phyloP scores from a whole-genome alignment of 2,329 filamentous ascomycete genomes.

The Hymenoscyphus infarciens region DNA sequence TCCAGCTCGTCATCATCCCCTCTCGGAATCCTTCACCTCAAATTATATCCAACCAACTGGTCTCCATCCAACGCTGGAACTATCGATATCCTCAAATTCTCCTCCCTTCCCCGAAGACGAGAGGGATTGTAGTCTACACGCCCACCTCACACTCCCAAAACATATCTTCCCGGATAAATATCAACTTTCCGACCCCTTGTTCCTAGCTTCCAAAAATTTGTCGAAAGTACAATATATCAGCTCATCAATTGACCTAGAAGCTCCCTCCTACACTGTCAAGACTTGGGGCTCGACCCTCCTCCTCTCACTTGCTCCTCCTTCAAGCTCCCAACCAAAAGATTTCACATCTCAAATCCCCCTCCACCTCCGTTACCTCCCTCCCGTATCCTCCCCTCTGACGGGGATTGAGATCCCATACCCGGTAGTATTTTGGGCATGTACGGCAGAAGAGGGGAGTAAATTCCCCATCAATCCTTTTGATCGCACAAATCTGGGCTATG shows the following conservation, averaged over 20 bases:
- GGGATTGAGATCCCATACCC: constrained; percentile 63
- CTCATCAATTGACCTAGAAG: constrained; percentile 83
- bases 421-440: constrained; percentile 86
- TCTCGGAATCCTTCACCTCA: constrained; percentile 54
- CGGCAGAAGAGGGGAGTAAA: constrained; percentile 60
- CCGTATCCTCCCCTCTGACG: constrained; percentile 49
- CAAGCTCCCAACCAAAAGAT: constrained; percentile 26
- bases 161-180: constrained; percentile 83
- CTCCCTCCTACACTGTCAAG: constrained; percentile 73
- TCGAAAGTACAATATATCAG: constrained; percentile 63
- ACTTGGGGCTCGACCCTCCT: constrained; percentile 78
- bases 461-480: constrained; percentile 83
- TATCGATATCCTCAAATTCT: constrained; percentile 55
- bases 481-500: constrained; percentile 78
- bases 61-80: constrained; percentile 75
- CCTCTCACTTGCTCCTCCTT: constrained; percentile 62
- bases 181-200: constrained; percentile 72
- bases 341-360: constrained; percentile 74
- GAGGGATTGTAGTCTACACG: constrained; percentile 67
- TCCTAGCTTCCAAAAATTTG: constrained; percentile 78
- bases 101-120: constrained; percentile 45
- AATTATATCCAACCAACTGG: constrained; percentile 69
- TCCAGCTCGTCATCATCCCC: constrained; percentile 69
- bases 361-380: constrained; percentile 75
- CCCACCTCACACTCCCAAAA: constrained; percentile 79